Evolutionary conservation across 352 stramenopile genomes (phyloP), one percentile per base, ranked within the genome.

Genomic region (Peronospora belbahrii): DNA sequence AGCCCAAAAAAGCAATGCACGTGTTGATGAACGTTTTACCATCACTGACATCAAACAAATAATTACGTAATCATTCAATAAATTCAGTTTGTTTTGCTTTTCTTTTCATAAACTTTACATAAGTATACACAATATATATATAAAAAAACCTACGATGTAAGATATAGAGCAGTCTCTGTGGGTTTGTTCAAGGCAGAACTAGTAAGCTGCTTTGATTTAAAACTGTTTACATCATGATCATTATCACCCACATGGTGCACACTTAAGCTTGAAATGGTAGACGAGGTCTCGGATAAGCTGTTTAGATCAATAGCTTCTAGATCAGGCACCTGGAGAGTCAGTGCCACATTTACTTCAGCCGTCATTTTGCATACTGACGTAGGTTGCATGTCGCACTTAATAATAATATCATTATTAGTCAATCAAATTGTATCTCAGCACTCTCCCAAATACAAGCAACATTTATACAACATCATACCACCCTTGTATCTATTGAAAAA

Each of bases 1-100:
- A 94, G 17, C 89, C 89, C 0, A 97, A 70, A 65, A 97, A 97
- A 11, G 80, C 85, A 54, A 97, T 96, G 45, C 94, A 77, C 14
- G 70, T 77, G 47, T 88, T 88, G n/a, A 66, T 59, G 43, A 88
- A 88, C 32, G 64, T 81, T 38, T 75, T 75, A 10, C 66, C 31
- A 47, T 86, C 74, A 6, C 70, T 81, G 27, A 23, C 38, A 36
- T 9, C 14, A 44, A 23, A 35, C 10, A 19, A 38, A 36, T 33
- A 35, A 49, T 41, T 1, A 35, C 13, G 6, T 13, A 17, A 19
- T 19, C 40, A 47, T 13, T 49, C 18, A 44, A 27, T 45, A 27
- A 33, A 24, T 33, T 14, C 8, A 5, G 23, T 35, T 22, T 5
- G 19, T 3, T 27, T 49, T 14, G n/a, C 9, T 17, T 19, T 2